A percentile compares a stretch with the other conserved stretches of the same genome.
Evolutionary conservation across 2,329 filamentous ascomycete species (phyloP).

Genomic region (Epichloe sylvatica): DNA sequence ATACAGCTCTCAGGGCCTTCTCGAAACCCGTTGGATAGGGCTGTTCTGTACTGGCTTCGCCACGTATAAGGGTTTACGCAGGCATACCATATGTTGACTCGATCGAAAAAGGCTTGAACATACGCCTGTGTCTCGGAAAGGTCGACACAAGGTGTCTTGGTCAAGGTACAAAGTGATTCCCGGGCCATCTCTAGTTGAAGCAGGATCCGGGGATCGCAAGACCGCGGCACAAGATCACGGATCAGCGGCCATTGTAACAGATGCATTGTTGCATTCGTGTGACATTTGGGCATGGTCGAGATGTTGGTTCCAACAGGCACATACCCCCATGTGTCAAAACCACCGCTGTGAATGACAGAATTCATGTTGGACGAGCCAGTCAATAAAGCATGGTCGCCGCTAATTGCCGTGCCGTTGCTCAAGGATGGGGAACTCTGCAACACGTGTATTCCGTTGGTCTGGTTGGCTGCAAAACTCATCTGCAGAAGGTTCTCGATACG

Average conservation of each 20-base stretch:
- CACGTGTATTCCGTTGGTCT: constrained; percentile 38
- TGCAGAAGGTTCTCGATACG: constrained; percentile 71
- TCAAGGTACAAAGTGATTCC: constrained; percentile 55
- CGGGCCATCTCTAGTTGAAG: constrained; percentile 70
- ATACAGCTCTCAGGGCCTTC: constrained; percentile 73
- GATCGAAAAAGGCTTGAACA: constrained; percentile 65
- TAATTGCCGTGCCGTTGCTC: constrained; percentile 48
- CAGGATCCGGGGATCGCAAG: constrained; percentile 69
- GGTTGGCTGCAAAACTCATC: constrained; percentile 42
- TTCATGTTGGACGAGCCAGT: constrained; percentile 31
- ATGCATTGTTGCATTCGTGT: constrained; percentile 68
- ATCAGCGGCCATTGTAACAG: constrained; percentile 71
- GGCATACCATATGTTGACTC: constrained; percentile 75
- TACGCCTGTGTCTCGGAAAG: constrained; percentile 61
- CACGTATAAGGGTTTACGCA: constrained; percentile 74
- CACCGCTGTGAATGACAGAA: constrained; percentile 45
- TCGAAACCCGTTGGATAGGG: constrained; percentile 60
- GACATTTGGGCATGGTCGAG: constrained; percentile 73
- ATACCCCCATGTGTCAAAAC: constrained; percentile 58
- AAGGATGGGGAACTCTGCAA: constrained; percentile 50
- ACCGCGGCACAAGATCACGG: constrained; percentile 59
- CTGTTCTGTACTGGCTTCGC: constrained; percentile 60
- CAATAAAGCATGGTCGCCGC: constrained; percentile 39
- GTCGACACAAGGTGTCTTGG: constrained; percentile 52
- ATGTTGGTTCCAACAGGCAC: constrained; percentile 46